Base-by-base conservation (phyloP, 805 yeast genomes). In the Cyberlindnera euphorbiiphila region DNA sequence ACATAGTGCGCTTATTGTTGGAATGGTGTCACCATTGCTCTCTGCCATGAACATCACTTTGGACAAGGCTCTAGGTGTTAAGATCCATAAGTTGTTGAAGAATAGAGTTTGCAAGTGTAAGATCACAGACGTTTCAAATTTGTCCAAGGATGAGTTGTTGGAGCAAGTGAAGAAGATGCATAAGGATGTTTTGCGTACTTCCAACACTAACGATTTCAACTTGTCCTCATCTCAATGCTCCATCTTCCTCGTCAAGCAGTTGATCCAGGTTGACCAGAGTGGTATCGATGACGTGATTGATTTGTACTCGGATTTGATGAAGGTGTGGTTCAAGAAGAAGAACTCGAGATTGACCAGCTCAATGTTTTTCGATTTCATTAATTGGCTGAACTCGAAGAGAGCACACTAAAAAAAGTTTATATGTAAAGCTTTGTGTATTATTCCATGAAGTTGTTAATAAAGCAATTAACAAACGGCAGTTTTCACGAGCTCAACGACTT, bases 281-380 rank as follows among this genome's bases (percentile, higher is more conserved):
- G 31, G 41, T 12, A 53, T 76, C 25, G 71, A 67, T 22, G 49
- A 54, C 17, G 64, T 86, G 18, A 64, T 78, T 29, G 78, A 74
- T 33, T 45, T 78, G 10, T 88, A 88, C 59, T 50, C 73, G 5
- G 58, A 55, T 0, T 62, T 82, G 9, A 50, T 86, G 58, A 72
- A 76, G 46, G 49, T 53, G 14, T 88, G 96, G 96, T 70, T 78
- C 29, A 50, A 48, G 15, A 60, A 67, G 43, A 54, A 64, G 13
- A 60, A 64, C 32, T 66, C 74, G 47, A 75, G 72, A 47, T 59
- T 74, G 16, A 70, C 71, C 15, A 66, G 81, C 8, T 64, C 73
- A 10, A 56, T 85, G 52, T 87, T 84, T 56, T 71, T 78, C 47
- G 96, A 88, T 50, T 76, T 86, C 44, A 72, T 84, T 53, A 87